Evolutionary conservation across 352 stramenopile species (phyloP).

Genomic region (Phytophthora hybrid): DNA sequence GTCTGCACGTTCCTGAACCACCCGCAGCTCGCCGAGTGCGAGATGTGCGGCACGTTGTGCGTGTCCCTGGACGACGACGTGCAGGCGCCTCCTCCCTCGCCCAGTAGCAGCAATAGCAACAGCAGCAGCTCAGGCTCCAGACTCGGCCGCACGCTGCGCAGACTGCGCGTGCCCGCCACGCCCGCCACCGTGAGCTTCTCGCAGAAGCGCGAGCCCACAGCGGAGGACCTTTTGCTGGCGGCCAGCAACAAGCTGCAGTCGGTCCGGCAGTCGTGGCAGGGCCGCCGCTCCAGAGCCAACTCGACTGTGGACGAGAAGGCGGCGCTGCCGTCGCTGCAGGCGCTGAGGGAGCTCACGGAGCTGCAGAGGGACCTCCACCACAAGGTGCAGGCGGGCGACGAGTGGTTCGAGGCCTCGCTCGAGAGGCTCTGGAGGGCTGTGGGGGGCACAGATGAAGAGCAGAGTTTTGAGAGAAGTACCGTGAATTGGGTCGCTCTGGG

Average conservation of each 20-base stretch:
- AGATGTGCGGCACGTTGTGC: slow-evolving; percentile 74
- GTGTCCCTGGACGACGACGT: slow-evolving; percentile 23
- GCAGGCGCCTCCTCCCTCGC: background rate
- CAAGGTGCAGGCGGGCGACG: slow-evolving; percentile 68
- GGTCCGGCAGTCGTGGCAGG: slow-evolving; percentile 43
- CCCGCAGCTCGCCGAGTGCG: slow-evolving; percentile 63
- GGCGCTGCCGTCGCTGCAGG: slow-evolving; percentile 47
- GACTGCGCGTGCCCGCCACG: slow-evolving; percentile 53
- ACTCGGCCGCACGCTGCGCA: slow-evolving; percentile 52
- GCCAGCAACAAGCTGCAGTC: slow-evolving; percentile 64
- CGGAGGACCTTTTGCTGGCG: slow-evolving; percentile 67
- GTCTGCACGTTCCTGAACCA: slow-evolving; percentile 89
- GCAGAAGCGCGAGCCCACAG: slow-evolving; percentile 65
- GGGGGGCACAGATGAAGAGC: background rate
- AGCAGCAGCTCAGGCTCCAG: slow-evolving; percentile 20
- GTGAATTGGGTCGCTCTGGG: slow-evolving; percentile 80
- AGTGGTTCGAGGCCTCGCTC: slow-evolving; percentile 72
- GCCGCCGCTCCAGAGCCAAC: slow-evolving; percentile 34
- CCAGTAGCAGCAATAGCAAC: background rate
- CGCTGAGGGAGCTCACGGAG: slow-evolving; percentile 49
- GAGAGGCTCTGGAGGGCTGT: slow-evolving; percentile 71
- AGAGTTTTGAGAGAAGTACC: slow-evolving; percentile 49
- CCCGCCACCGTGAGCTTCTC: slow-evolving; percentile 58
- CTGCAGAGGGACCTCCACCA: slow-evolving; percentile 72
- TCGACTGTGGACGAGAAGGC: slow-evolving; percentile 15